Evolutionary conservation across 495 filamentous ascomycete genomes (phyloP).

Genomic region (Penicillium argentinense): DNA sequence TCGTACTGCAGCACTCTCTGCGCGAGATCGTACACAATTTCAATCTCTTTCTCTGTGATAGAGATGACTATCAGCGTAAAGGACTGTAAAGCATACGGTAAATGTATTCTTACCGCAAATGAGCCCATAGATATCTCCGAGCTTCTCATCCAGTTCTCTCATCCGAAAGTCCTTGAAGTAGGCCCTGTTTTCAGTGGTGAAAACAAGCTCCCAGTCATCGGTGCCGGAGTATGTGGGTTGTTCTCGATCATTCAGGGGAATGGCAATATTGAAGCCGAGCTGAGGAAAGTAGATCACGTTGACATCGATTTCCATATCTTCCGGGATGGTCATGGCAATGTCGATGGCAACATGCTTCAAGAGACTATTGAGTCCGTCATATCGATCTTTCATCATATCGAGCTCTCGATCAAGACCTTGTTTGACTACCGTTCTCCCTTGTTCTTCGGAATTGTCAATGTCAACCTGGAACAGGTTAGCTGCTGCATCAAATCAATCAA

Average conservation of each 20-base stretch:
- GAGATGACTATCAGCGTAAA: background rate
- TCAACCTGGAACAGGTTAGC: constrained; percentile 60
- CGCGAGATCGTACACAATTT: constrained; percentile 79
- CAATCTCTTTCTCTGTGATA: constrained; percentile 78
- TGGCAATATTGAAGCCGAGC: constrained; percentile 83
- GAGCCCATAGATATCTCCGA: constrained; percentile 80
- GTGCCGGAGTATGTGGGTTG: constrained; percentile 66
- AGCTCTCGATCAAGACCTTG: constrained; percentile 72
- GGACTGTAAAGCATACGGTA: no score
- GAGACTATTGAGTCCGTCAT: constrained; percentile 72
- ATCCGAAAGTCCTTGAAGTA: constrained; percentile 91
- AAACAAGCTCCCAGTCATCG: constrained; percentile 73
- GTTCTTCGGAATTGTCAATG: constrained; percentile 74
- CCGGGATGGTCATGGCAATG: constrained; percentile 63
- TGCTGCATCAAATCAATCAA: background rate
- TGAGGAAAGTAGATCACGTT: constrained; percentile 88
- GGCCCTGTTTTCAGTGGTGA: constrained; percentile 65
- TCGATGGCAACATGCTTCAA: constrained; percentile 64
- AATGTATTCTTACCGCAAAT: constrained; percentile 67
- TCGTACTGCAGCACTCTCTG: constrained; percentile 71
- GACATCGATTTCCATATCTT: constrained; percentile 58
- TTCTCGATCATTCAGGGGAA: constrained; percentile 62
- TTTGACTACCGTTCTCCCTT: constrained; percentile 70
- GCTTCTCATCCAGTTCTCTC: constrained; percentile 76
- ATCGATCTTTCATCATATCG: constrained; percentile 73